Evolutionary conservation across 805 yeast species (phyloP).

Genomic region (Candida michaelii): DNA sequence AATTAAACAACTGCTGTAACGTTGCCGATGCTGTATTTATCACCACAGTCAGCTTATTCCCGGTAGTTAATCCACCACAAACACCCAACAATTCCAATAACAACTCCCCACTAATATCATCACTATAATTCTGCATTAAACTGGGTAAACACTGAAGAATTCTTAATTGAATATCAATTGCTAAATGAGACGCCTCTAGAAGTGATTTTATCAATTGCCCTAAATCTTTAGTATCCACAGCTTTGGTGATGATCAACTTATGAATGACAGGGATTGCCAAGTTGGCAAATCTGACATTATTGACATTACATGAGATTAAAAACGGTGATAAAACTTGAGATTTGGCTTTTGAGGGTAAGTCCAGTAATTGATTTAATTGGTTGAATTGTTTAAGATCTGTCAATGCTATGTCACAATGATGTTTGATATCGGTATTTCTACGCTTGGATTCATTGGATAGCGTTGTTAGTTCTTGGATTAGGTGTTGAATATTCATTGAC

Average conservation of each 20-base stretch:
- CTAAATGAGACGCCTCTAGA: constrained; percentile 69
- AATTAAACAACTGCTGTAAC: constrained; percentile 76
- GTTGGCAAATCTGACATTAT: constrained; percentile 71
- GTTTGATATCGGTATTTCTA: constrained; percentile 65
- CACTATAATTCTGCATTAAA: constrained; percentile 63
- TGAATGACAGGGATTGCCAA: constrained; percentile 73
- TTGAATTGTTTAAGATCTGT: constrained; percentile 13
- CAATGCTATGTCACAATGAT: constrained; percentile 34
- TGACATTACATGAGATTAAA: constrained; percentile 66
- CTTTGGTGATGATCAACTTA: constrained; percentile 51
- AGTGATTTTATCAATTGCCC: constrained; percentile 64
- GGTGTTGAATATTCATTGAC: constrained; percentile 42
- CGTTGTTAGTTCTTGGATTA: constrained; percentile 57
- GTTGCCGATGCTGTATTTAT: constrained; percentile 92
- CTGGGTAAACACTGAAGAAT: constrained; percentile 81
- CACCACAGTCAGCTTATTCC: constrained; percentile 73
- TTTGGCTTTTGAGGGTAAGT: constrained; percentile 22
- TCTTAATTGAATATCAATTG: constrained; percentile 82
- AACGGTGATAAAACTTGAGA: constrained; percentile 51
- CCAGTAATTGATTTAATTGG: constrained; percentile 7
- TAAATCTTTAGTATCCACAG: constrained; percentile 54
- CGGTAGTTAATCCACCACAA: constrained; percentile 69
- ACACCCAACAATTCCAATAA: constrained; percentile 62
- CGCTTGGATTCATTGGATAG: constrained; percentile 72
- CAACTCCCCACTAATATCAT: constrained; percentile 51